A percentile compares a stretch with the other conserved stretches of the same genome.
Conservation (phyloP, 106 monocot genomes). For the Dendrobium catenatum region DNA sequence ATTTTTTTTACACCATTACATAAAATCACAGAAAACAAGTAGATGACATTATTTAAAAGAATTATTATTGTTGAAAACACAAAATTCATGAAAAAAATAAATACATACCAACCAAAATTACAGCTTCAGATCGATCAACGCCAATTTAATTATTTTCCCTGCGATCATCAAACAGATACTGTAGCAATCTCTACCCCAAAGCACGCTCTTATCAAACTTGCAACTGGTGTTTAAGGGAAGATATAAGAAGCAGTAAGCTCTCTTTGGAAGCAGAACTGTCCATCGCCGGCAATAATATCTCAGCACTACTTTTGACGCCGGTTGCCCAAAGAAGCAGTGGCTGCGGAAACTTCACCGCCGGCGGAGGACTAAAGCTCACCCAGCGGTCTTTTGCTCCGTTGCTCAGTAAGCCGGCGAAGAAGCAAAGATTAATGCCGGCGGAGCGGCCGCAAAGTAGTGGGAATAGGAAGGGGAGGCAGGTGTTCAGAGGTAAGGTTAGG, state of each 20-base stretch:
- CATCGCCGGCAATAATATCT: neutral
- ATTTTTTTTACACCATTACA: no score
- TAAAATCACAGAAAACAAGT: no score
- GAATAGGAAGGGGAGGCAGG: constrained; percentile 19
- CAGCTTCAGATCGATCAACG: no score
- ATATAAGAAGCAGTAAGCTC: neutral
- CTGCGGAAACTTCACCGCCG: no score
- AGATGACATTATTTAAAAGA: no score
- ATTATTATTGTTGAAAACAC: no score
- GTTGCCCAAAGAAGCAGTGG: neutral
- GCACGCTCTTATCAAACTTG: neutral
- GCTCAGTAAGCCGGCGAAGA: constrained; percentile 13
- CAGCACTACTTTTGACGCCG: neutral
- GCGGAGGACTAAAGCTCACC: neutral
- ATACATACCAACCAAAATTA: no score
- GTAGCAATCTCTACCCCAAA: constrained; percentile 18
- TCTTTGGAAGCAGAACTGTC: neutral
- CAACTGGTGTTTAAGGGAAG: constrained; percentile 15
- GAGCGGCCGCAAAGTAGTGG: neutral
- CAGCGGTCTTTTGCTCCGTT: neutral
- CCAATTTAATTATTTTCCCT: no score
- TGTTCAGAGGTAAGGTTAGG: constrained; percentile 42
- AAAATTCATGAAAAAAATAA: no score
- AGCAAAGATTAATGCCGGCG: neutral
- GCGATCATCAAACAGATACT: constrained; percentile 6